phyloP scores from a whole-genome alignment of 2,329 filamentous ascomycete genomes.

The Xylariaceae sp. region DNA sequence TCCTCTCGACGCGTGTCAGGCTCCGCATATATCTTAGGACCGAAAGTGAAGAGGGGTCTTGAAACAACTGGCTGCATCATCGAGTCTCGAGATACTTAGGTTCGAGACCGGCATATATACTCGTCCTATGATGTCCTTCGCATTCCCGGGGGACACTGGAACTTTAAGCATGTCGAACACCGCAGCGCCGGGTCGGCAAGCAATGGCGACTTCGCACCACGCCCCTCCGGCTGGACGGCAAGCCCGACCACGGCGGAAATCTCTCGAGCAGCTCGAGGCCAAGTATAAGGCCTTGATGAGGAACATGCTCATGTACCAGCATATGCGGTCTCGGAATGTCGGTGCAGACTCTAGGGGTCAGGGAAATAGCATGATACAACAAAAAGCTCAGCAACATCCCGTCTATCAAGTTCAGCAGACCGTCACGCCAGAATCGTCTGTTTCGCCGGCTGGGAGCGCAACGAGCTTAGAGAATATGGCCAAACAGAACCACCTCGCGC shows the following conservation, averaged over 20 bases:
- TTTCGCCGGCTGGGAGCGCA: slow-evolving; percentile 12
- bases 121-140: background rate
- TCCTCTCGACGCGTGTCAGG: slow-evolving; percentile 4
- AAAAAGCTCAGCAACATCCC: slow-evolving; percentile 12
- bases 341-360: background rate
- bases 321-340: slow-evolving; percentile 12
- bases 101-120: too few relatives aligned
- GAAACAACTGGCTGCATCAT: background rate
- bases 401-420: slow-evolving; percentile 12
- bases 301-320: slow-evolving; percentile 21
- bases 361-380: slow-evolving; percentile 6
- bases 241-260: slow-evolving; percentile 15
- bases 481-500: slow-evolving; percentile 8
- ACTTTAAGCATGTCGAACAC: slow-evolving; percentile 7
- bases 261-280: slow-evolving; percentile 19
- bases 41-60: slow-evolving; percentile 3
- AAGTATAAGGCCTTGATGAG: slow-evolving; percentile 25
- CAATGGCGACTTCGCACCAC: slow-evolving; percentile 10
- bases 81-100: too few relatives aligned
- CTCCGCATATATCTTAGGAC: background rate
- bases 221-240: slow-evolving; percentile 11
- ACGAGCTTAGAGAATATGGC: slow-evolving; percentile 7
- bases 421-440: slow-evolving; percentile 12
- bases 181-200: slow-evolving; percentile 2
- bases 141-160: slow-evolving; percentile 1